Base-by-base conservation (phyloP, 2,329 filamentous ascomycete genomes). In the Apiospora malaysiana region DNA sequence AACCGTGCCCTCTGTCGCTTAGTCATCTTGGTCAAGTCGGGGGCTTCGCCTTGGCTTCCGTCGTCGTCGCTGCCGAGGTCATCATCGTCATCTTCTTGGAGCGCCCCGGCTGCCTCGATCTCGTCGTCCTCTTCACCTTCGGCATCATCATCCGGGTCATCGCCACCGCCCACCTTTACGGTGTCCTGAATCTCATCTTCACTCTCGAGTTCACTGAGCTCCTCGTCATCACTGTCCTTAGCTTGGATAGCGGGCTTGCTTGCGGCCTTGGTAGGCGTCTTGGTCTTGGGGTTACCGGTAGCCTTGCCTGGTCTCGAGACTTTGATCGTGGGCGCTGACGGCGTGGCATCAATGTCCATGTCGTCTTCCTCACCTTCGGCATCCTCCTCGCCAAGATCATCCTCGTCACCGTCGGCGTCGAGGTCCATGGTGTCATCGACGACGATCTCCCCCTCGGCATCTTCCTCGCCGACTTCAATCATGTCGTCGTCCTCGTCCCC, bases 1-100 rank as follows among this genome's bases (percentile, higher is more conserved):
- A 90, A 89, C 21, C 88, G 84, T 37, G 88, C 88, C 49, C 88
- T 83, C 76, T 90, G 88, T 27, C 88, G 83, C 75, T 88, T 88
- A 5, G 88, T 90, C 86, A 90, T 88, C 79, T 89, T 89, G 46
- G 86, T 83, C 45, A 90, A 78, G 75, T 90, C 87, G 0, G 85
- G 87, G 5, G 86, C 85, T 56, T 83, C 87, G 6, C 80, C 86
- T 46, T 82, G 82, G 75, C 85, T 87, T 71, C 82, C 85, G 4
- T 79, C 79, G 23, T 83, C 83, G 14, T 85, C 84, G 70, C 83
- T 85, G 43, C 83, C 83, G 18, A 69, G 68, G 10, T 69, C 68
- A 16, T 69, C 68, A 27, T 69, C 71, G 23, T 70, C 10, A 79
- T 76, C 76, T 46, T 83, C 84, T 9, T 83, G 69, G 18, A 42